These are phyloP conservation scores for Porogramme epimiltina DNA, from an alignment of 1,284 basidiomycete genomes.

Conservation along the genomic window DNA sequence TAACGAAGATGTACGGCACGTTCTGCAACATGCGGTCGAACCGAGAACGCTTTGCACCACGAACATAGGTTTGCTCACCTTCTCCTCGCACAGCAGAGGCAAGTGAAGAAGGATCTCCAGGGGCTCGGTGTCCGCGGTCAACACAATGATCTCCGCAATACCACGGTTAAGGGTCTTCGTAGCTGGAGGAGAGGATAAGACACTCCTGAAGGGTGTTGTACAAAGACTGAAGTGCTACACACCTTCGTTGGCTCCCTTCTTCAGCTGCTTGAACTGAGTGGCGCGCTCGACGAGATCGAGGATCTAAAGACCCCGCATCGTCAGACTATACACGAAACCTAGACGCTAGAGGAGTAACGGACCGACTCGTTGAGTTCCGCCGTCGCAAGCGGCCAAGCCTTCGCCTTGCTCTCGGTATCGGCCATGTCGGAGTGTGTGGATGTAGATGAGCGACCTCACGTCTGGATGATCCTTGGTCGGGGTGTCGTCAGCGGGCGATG, in stretches of 20 bases:
- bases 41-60: neutral
- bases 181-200: slow-evolving; percentile 44
- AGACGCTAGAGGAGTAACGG: slow-evolving; percentile 30
- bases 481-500: slow-evolving; percentile 15
- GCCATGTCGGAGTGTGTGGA: slow-evolving; percentile 45
- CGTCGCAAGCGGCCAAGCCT: slow-evolving; percentile 94
- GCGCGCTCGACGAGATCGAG: slow-evolving; percentile 90
- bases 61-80: slow-evolving; percentile 57
- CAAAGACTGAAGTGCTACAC: slow-evolving; percentile 18
- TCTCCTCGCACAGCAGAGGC: slow-evolving; percentile 98
- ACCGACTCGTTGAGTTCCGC: slow-evolving; percentile 94
- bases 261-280: slow-evolving; percentile 93
- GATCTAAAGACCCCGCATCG: slow-evolving; percentile 53
- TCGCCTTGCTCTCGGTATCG: slow-evolving; percentile 53
- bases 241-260: slow-evolving; percentile 98
- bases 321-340: neutral
- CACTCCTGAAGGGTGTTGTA: neutral
- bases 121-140: slow-evolving; percentile 97
- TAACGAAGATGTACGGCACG: slow-evolving; percentile 95
- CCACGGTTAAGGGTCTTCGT: slow-evolving; percentile 99
- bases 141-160: slow-evolving; percentile 97
- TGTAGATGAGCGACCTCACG: slow-evolving; percentile 62
- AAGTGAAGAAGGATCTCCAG: slow-evolving; percentile 98
- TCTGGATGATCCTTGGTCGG: slow-evolving; percentile 74
- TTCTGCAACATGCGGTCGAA: slow-evolving; percentile 54